Evolutionary conservation across 2,329 filamentous ascomycete species (phyloP).

Genomic region (Verticillium isaacii): DNA sequence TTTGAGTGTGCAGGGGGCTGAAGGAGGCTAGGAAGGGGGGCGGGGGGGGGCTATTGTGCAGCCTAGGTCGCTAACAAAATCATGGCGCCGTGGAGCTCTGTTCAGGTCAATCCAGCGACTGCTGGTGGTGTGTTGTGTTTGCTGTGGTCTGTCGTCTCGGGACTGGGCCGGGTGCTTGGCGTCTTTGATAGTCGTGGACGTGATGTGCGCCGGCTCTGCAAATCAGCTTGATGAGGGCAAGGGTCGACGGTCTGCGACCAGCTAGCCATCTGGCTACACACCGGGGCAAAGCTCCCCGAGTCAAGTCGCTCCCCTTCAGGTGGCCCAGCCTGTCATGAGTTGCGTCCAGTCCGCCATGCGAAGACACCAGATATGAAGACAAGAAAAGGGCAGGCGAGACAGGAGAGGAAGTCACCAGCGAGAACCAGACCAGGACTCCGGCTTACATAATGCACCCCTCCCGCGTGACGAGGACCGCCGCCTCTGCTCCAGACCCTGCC

Average conservation of each 20-base stretch:
- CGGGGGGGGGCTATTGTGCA: neutral
- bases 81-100: neutral
- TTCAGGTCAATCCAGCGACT: neutral
- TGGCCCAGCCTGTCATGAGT: neutral
- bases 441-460: neutral
- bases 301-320: neutral
- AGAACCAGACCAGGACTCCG: too few relatives aligned
- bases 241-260: neutral
- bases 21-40: neutral
- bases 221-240: neutral
- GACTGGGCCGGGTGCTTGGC: neutral
- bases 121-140: neutral
- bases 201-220: neutral
- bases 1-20: neutral
- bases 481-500: too few relatives aligned
- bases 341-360: neutral
- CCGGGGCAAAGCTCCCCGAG: neutral
- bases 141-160: neutral
- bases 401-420: too few relatives aligned
- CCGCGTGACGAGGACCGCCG: neutral
- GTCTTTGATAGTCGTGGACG: neutral
- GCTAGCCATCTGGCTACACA: neutral
- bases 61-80: neutral
- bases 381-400: too few relatives aligned
- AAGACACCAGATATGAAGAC: neutral